Percentiles rank a stretch among this genome's conserved stretches.
Evolutionary conservation across 1,139 yeast species (phyloP).

Genomic region (Nakaseomyces uthaithaninus): DNA sequence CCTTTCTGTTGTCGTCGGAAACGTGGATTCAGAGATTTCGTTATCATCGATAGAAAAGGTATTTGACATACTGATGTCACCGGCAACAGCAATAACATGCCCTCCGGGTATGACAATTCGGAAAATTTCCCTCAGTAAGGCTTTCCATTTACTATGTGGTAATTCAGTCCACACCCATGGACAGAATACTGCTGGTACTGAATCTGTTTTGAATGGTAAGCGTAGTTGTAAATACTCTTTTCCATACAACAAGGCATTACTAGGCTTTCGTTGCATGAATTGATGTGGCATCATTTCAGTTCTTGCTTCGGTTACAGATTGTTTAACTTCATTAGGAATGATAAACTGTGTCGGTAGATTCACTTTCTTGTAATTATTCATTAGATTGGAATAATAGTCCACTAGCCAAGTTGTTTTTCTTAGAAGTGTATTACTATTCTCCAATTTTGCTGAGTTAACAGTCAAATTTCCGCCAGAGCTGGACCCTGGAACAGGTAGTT

Average conservation of each 20-base stretch:
- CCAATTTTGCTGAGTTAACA: not conserved
- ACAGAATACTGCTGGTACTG: conserved; percentile 25
- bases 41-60: conserved; percentile 9
- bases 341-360: conserved; percentile 18
- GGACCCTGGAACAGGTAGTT: not conserved
- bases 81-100: conserved; percentile 20
- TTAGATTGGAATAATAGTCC: conserved; percentile 15
- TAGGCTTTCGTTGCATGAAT: conserved; percentile 11
- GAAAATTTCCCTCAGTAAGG: conserved; percentile 23
- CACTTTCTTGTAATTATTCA: conserved; percentile 19
- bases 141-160: conserved; percentile 25
- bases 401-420: conserved; percentile 18
- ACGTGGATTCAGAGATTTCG: conserved; percentile 5
- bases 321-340: conserved; percentile 11
- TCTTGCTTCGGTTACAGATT: conserved; percentile 3
- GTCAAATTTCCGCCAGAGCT: not conserved
- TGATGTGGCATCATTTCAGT: conserved; percentile 6
- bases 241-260: conserved; percentile 15
- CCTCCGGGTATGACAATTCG: conserved; percentile 29
- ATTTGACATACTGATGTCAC: conserved; percentile 24
- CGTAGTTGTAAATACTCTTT: conserved; percentile 20
- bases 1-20: conserved; percentile 22
- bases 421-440: conserved; percentile 6
- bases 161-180: conserved; percentile 28
- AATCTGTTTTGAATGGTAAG: conserved; percentile 24